Percentiles rank a stretch among this genome's conserved stretches.
Conservation (phyloP, 1,139 yeast species). For the Lodderomyces parapsilosis region DNA sequence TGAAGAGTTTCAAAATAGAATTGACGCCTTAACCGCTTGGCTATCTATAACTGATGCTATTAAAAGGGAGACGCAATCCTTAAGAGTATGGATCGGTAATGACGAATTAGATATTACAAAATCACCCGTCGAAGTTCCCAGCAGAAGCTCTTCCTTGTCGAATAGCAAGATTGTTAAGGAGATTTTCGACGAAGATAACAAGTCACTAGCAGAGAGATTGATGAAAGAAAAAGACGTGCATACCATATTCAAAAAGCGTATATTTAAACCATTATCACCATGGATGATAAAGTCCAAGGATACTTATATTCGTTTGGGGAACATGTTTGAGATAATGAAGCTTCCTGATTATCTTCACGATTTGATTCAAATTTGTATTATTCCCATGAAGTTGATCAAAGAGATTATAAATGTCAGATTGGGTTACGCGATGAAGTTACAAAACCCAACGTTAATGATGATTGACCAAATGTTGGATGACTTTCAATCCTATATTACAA, state of each 20-base stretch:
- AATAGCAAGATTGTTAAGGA: slow-evolving; percentile 28
- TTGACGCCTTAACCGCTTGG: slow-evolving; percentile 87
- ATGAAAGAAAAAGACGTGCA: slow-evolving; percentile 85
- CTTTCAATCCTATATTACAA: slow-evolving; percentile 70
- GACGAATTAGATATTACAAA: slow-evolving; percentile 64
- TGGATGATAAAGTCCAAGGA: slow-evolving; percentile 79
- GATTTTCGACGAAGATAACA: slow-evolving; percentile 56
- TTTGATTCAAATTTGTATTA: slow-evolving; percentile 63
- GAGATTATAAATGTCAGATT: slow-evolving; percentile 78
- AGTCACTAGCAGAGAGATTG: slow-evolving; percentile 79
- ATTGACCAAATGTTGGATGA: slow-evolving; percentile 93
- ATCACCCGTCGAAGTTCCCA: slow-evolving; percentile 24
- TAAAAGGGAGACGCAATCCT: slow-evolving; percentile 52
- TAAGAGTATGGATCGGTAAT: slow-evolving; percentile 76
- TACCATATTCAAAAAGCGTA: slow-evolving; percentile 58
- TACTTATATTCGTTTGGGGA: slow-evolving; percentile 63
- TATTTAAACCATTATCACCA: slow-evolving; percentile 62
- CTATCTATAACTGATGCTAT: slow-evolving; percentile 71
- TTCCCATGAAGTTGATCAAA: slow-evolving; percentile 79
- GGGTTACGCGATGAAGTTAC: slow-evolving; percentile 72
- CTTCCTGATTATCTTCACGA: slow-evolving; percentile 74
- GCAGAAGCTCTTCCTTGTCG: slow-evolving; percentile 28
- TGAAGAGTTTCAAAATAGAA: slow-evolving; percentile 60
- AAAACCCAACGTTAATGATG: slow-evolving; percentile 92
- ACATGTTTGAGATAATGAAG: slow-evolving; percentile 64